Base-by-base conservation (phyloP, 2,329 filamentous ascomycete species). In the Cercospora sesami region DNA sequence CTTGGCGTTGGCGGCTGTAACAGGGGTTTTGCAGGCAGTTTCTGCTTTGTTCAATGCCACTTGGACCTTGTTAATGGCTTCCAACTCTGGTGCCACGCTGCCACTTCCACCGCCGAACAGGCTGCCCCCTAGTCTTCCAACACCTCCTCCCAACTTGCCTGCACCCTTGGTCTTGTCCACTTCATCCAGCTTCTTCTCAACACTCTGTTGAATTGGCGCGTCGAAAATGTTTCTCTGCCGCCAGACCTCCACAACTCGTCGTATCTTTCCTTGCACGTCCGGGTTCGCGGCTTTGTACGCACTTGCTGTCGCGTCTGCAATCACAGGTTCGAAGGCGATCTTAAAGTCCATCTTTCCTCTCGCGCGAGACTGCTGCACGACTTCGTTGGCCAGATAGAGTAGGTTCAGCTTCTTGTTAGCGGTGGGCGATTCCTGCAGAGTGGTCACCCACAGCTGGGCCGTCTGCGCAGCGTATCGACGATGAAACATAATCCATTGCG, bases 401-500 rank as follows among this genome's bases (percentile, higher is more conserved):
- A 98, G 84, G 75, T 93, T 97, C 68, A 99, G 84, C 74, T 93
- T 89, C 80, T 97, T 97, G 68, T 90, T 88, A 6, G 91, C 88
- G 59, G 58, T 69, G n/a, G 91, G 88, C 1, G 93, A 93, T 73
- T 98, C 94, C 76, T 93, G 95, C 68, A 99, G 84, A 69, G 92
- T 89, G 74, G 95, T 90, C 70, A 96, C 84, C 95, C 95, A 99
- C 63, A 98, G 86, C 78, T 94, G 90, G 21, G 93, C 94, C 21
- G 94, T 97, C 70, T 92, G 89, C 73, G 97, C 92, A 64, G 96
- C 94, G 81, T 97, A 92, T 79, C 95, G 90, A 79, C 93, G 91
- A 82, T 99, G 94, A 79, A 99, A 99, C 91, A 99, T 96, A 70
- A 99, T 95, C 96, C 96, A 99, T 89, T 98, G 94, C 67, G 95